Conservation (phyloP, 345 rosid genomes). For the Aquilaria yunnanensis region DNA sequence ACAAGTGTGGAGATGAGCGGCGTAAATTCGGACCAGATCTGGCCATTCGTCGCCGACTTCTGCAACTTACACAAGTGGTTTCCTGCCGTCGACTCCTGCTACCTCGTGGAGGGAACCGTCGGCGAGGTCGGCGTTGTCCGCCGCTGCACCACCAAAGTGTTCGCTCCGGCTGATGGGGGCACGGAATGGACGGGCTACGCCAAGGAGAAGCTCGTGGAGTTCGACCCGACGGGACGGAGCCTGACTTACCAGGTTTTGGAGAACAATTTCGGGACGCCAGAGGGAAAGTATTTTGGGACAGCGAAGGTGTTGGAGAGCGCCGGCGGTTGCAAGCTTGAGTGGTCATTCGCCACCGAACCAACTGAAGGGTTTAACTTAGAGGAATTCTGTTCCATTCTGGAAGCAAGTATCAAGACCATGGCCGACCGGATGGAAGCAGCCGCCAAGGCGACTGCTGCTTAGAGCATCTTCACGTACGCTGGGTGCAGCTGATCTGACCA, state of each 20-base stretch:
- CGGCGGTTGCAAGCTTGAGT: slow-evolving; percentile 43
- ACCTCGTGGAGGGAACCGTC: slow-evolving; percentile 17
- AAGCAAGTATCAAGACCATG: slow-evolving; percentile 31
- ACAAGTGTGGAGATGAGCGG: slow-evolving; percentile 25
- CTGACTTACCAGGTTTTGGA: slow-evolving; percentile 54
- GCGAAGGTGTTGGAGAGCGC: slow-evolving; percentile 22
- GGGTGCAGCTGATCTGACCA: too few species aligned
- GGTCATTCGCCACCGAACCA: slow-evolving; percentile 63
- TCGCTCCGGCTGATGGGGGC: neutral
- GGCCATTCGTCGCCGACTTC: slow-evolving; percentile 46
- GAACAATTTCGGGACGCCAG: slow-evolving; percentile 34
- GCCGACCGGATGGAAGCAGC: slow-evolving; percentile 37
- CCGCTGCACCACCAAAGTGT: slow-evolving; percentile 22
- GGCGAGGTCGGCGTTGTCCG: slow-evolving; percentile 55
- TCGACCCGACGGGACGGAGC: slow-evolving; percentile 33
- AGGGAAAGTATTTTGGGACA: slow-evolving; percentile 38
- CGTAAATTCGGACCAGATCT: slow-evolving; percentile 40
- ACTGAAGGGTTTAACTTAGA: slow-evolving; percentile 42
- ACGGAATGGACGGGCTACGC: slow-evolving; percentile 28
- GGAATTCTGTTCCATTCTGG: slow-evolving; percentile 28
- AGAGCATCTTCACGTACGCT: too few species aligned
- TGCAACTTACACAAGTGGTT: slow-evolving; percentile 52
- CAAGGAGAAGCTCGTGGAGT: slow-evolving; percentile 43
- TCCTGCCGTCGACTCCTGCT: slow-evolving; percentile 43
- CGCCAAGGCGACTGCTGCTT: too few species aligned